Evolutionary conservation across 2,329 filamentous ascomycete species (phyloP).

Genomic region (Alternaria tenuissima): DNA sequence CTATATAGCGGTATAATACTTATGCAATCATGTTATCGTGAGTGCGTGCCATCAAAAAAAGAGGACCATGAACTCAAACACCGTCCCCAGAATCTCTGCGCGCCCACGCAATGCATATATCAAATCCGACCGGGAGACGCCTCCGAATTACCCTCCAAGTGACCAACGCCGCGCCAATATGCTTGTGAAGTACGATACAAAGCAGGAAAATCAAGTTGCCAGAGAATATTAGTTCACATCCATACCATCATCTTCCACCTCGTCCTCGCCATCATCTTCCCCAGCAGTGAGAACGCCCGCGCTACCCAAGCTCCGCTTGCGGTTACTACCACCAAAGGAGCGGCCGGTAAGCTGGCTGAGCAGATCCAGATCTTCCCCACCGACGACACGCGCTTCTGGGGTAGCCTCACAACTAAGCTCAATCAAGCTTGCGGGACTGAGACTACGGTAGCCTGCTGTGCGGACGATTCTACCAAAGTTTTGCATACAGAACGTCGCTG

Average conservation of each 20-base stretch:
- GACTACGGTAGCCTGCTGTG: conserved; percentile 82
- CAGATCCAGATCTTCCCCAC: conserved; percentile 80
- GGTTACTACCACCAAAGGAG: conserved; percentile 47
- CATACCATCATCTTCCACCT: conserved; percentile 55
- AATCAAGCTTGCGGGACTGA: conserved; percentile 81
- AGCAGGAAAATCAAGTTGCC: neutral
- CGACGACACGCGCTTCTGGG: conserved; percentile 87
- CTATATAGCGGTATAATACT: conserved; percentile 10
- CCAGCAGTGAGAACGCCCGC: conserved; percentile 50
- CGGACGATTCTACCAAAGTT: conserved; percentile 96
- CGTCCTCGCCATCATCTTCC: conserved; percentile 54
- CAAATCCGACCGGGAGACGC: conserved; percentile 2
- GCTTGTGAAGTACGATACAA: conserved; percentile 10
- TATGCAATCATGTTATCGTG: conserved; percentile 13
- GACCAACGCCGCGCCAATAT: conserved; percentile 30
- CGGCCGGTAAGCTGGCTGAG: conserved; percentile 60
- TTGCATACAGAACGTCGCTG: conserved; percentile 86
- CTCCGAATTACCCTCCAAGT: conserved; percentile 1
- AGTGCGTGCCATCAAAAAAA: neutral
- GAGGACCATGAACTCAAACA: neutral
- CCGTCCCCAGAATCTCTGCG: neutral
- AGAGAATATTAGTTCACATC: conserved; percentile 45
- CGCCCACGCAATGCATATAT: conserved; percentile 20
- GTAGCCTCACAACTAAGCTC: conserved; percentile 95
- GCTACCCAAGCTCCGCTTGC: conserved; percentile 55